Evolutionary conservation across 352 stramenopile species (phyloP).

Genomic region (Phytophthora chlamydospora): DNA sequence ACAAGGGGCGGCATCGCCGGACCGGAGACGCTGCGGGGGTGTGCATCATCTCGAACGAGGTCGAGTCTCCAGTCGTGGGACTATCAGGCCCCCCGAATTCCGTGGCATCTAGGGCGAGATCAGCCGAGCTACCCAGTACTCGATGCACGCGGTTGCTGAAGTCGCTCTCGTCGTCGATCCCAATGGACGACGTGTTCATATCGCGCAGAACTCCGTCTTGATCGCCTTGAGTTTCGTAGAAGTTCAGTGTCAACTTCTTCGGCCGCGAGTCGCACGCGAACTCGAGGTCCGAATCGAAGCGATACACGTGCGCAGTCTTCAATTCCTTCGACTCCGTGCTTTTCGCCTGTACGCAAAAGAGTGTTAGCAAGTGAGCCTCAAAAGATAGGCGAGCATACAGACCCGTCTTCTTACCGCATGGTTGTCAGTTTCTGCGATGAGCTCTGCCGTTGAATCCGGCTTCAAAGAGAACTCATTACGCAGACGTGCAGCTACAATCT

Average conservation of each 20-base stretch:
- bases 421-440: constrained; percentile 72
- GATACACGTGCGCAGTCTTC: constrained; percentile 82
- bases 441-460: constrained; percentile 62
- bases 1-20: constrained; percentile 23
- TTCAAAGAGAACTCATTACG: constrained; percentile 66
- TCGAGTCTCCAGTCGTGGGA: constrained; percentile 57
- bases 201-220: constrained; percentile 28
- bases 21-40: constrained; percentile 59
- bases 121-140: constrained; percentile 16
- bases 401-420: constrained; percentile 43
- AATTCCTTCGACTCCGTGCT: constrained; percentile 71
- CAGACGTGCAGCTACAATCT: constrained; percentile 79
- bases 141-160: constrained; percentile 34
- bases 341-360: constrained; percentile 34
- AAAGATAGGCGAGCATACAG: background rate
- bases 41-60: constrained; percentile 73
- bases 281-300: constrained; percentile 80
- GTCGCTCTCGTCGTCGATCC: constrained; percentile 64
- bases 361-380: constrained; percentile 1
- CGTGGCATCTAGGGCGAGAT: constrained; percentile 17
- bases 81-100: constrained; percentile 49
- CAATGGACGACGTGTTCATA: constrained; percentile 53
- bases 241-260: constrained; percentile 70
- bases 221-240: constrained; percentile 65
- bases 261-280: constrained; percentile 71